Base-by-base conservation (phyloP, 1,139 yeast species). In the Blastobotrys arbuscula region DNA sequence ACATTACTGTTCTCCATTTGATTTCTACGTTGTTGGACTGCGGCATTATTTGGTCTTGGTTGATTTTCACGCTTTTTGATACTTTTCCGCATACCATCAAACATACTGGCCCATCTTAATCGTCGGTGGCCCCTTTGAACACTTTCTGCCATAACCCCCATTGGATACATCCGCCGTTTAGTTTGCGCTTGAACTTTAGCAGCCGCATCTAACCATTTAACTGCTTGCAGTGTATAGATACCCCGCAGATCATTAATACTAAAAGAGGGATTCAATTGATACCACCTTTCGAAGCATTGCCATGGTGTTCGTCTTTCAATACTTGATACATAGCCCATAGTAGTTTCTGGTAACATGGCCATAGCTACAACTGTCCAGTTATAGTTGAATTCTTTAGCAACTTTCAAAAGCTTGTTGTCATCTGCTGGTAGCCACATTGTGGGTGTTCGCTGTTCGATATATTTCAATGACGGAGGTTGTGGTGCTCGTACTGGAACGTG, bases 241-340 rank as follows among this genome's bases (percentile, higher is more conserved):
- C 98, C 98, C 59, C 87, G 83, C 80, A 92, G 79, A 59, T 92
- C 97, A 21, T 81, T 73, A 51, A 87, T 78, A 54, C 86, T 94
- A 59, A 88, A 89, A 53, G 82, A 82, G 50, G 92, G 97, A 59
- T 88, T 89, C 54, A 94, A 73, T 67, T 92, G 98, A 53, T 89
- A 84, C 72, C 94, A 92, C 55, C 98, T 73, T 66, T 92, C 98
- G 71, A 92, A 92, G 64, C 97, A 92, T 64, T 90, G 97, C 98
- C 98, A 92, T 0, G 98, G 95, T 0, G 97, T 92, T 61, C 98
- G 77, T 59, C 97, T 77, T 65, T 92, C 97, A 50, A 89, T 87
- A 57, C 86, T 89, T 0, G 97, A 85, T 39, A 82, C 79, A 63
- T 87, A 87, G 15, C 83, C 79, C 61, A 75, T 73, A 0, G 86